phyloP scores from a whole-genome alignment of 768 basidiomycete genomes.

The Lentinula raphanica region DNA sequence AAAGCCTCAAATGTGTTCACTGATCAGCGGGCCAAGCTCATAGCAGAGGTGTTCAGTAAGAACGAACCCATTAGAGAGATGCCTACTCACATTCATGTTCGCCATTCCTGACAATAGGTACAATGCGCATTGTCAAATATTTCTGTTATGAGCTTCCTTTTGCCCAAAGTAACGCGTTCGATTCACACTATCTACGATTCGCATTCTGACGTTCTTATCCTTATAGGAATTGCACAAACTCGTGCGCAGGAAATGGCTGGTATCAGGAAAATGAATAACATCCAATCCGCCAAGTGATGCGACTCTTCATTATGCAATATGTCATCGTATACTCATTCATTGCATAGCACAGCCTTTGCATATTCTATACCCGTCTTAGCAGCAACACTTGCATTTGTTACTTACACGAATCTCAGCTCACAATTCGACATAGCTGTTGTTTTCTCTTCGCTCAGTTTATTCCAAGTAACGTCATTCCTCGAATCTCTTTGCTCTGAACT shows the following conservation, averaged over 20 bases:
- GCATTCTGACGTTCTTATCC: neutral
- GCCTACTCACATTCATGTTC: constrained; percentile 19
- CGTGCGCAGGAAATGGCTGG: constrained; percentile 54
- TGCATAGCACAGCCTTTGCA: constrained; percentile 44
- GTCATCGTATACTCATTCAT: too few species aligned
- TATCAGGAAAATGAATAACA: constrained; percentile 51
- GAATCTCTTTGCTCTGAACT: neutral
- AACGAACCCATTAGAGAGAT: neutral
- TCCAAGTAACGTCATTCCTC: constrained; percentile 33
- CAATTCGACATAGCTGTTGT: constrained; percentile 63
- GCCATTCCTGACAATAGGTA: constrained; percentile 17
- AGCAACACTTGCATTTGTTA: constrained; percentile 61
- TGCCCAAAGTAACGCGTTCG: constrained; percentile 43
- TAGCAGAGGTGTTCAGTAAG: constrained; percentile 60
- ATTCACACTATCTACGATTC: neutral
- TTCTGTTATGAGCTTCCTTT: constrained; percentile 72
- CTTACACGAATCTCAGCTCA: constrained; percentile 51
- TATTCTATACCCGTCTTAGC: constrained; percentile 60
- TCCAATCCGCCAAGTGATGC: constrained; percentile 54
- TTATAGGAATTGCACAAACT: constrained; percentile 46
- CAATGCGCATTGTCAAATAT: constrained; percentile 70
- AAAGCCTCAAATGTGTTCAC: constrained; percentile 56
- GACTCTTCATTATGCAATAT: neutral
- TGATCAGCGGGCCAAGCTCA: constrained; percentile 54
- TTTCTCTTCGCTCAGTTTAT: constrained; percentile 62